These are phyloP conservation scores for Tuber microsphaerosporum DNA, from an alignment of 495 filamentous ascomycete species.

Conservation along the genomic window DNA sequence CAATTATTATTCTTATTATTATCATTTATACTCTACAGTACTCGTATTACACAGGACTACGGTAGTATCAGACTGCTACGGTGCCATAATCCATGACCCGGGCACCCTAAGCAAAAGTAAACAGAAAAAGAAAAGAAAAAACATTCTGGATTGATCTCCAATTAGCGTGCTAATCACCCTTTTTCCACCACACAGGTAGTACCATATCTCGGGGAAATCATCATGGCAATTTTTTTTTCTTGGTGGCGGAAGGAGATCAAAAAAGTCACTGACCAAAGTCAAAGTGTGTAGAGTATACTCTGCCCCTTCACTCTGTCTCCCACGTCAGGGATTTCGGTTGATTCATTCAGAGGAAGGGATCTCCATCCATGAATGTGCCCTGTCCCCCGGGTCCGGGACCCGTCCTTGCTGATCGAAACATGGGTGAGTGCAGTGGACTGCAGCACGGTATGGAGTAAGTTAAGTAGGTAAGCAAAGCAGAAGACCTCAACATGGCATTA, in stretches of 20 bases:
- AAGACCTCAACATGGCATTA: neutral
- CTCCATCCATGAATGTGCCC: neutral
- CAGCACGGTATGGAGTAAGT: neutral
- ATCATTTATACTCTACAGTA: neutral
- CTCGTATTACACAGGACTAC: neutral
- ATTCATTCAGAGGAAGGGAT: neutral
- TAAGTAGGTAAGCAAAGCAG: neutral
- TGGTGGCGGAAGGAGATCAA: neutral
- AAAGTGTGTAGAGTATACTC: neutral
- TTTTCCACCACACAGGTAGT: neutral
- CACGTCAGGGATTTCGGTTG: neutral
- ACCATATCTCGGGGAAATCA: neutral
- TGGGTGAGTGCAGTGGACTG: neutral
- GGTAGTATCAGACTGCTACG: neutral
- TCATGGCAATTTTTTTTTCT: neutral
- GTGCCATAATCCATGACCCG: neutral
- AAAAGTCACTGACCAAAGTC: conserved; percentile 5
- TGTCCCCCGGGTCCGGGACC: conserved; percentile 2
- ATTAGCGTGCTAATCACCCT: neutral
- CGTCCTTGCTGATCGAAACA: conserved; percentile 2
- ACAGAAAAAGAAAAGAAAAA: neutral
- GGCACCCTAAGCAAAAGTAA: neutral
- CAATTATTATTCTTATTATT: neutral
- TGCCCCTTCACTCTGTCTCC: neutral
- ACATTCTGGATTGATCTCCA: conserved; percentile 1